Percentiles rank a stretch among this genome's conserved stretches.
Conservation (phyloP, 2,329 filamentous ascomycete species). For the Ophiognomonia clavigignenti-juglandacearum region DNA sequence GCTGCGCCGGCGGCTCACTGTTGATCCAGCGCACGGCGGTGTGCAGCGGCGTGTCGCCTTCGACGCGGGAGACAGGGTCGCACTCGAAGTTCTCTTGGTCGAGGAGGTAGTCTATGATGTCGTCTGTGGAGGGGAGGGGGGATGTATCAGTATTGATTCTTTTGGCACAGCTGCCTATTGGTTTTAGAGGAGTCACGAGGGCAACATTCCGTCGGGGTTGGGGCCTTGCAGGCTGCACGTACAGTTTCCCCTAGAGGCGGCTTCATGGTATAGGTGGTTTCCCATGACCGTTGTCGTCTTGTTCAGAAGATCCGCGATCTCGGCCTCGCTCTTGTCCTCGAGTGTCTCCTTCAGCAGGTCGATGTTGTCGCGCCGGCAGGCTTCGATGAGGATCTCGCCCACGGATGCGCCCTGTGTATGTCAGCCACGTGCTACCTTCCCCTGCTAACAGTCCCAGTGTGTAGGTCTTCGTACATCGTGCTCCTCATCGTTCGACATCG, state of each 20-base stretch:
- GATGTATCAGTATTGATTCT: slow-evolving; percentile 9
- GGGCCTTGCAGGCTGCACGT: slow-evolving; percentile 30
- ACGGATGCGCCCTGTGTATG: slow-evolving; percentile 69
- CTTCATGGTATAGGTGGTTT: slow-evolving; percentile 85
- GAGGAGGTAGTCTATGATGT: slow-evolving; percentile 75
- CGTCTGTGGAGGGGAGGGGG: slow-evolving; percentile 45
- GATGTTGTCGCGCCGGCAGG: slow-evolving; percentile 88
- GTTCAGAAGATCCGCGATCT: slow-evolving; percentile 78
- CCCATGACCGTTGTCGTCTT: slow-evolving; percentile 79
- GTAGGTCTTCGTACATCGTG: slow-evolving; percentile 21
- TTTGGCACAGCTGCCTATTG: no score
- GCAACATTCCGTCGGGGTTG: neutral
- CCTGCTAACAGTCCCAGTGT: neutral
- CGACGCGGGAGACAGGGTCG: slow-evolving; percentile 66
- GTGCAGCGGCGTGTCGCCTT: slow-evolving; percentile 77
- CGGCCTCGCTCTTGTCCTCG: slow-evolving; percentile 52
- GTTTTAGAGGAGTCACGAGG: neutral
- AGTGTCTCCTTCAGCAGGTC: slow-evolving; percentile 77
- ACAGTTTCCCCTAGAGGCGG: slow-evolving; percentile 83
- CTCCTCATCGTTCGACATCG: slow-evolving; percentile 21
- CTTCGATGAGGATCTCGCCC: slow-evolving; percentile 83
- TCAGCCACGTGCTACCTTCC: slow-evolving; percentile 18
- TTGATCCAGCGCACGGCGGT: slow-evolving; percentile 74
- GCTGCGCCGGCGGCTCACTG: slow-evolving; percentile 56
- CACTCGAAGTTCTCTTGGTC: slow-evolving; percentile 83